Conservation (phyloP, 805 yeast species). For the Sugiyamaella mastotermitis region DNA sequence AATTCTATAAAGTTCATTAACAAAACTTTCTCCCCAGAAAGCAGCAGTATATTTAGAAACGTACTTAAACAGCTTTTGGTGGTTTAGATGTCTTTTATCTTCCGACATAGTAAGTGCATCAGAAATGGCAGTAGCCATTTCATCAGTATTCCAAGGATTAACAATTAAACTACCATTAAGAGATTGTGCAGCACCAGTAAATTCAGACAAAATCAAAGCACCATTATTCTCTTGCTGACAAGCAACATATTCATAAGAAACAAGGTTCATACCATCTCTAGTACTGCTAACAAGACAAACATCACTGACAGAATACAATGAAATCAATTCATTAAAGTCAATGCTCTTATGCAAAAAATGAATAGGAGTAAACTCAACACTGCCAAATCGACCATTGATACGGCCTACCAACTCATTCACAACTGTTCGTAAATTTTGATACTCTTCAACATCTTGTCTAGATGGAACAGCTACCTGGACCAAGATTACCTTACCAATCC, state of each 20-base stretch:
- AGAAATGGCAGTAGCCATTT: slow-evolving; percentile 74
- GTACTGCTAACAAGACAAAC: slow-evolving; percentile 91
- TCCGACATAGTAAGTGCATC: slow-evolving; percentile 82
- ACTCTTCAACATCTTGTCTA: slow-evolving; percentile 96
- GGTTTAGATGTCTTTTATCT: slow-evolving; percentile 74
- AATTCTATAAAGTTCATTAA: slow-evolving; percentile 55
- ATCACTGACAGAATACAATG: slow-evolving; percentile 79
- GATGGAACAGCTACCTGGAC: slow-evolving; percentile 98
- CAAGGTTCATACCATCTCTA: slow-evolving; percentile 98
- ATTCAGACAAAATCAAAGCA: slow-evolving; percentile 80
- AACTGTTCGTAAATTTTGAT: slow-evolving; percentile 85
- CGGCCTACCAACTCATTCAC: slow-evolving; percentile 96
- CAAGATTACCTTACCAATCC: slow-evolving; percentile 94
- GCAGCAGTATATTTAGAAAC: slow-evolving; percentile 91
- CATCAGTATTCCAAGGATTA: slow-evolving; percentile 98
- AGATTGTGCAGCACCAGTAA: slow-evolving; percentile 99
- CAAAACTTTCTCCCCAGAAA: slow-evolving; percentile 96
- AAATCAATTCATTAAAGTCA: slow-evolving; percentile 84
- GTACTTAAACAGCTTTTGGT: slow-evolving; percentile 76
- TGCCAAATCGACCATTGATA: slow-evolving; percentile 92
- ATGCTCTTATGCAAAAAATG: slow-evolving; percentile 93
- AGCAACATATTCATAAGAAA: slow-evolving; percentile 92
- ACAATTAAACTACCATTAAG: slow-evolving; percentile 89
- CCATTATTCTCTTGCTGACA: slow-evolving; percentile 88
- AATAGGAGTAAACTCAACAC: slow-evolving; percentile 95